Percentiles rank a stretch among this genome's conserved stretches.
Conservation (phyloP, 768 basidiomycete genomes). For the Obba rivulosa region DNA sequence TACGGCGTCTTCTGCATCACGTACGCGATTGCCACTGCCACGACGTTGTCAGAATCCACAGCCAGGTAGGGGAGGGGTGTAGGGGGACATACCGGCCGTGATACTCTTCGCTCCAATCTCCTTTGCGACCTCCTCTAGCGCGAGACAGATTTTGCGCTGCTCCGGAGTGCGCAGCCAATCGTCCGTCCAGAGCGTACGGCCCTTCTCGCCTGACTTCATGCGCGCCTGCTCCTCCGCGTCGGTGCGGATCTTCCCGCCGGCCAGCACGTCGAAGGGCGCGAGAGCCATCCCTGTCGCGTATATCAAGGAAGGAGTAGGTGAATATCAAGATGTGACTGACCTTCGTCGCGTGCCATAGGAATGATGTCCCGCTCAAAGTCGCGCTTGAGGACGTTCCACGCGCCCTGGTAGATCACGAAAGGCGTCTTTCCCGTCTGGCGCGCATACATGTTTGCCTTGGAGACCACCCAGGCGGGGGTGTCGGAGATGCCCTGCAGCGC, state of each 20-base stretch:
- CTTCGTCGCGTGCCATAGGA: constrained; percentile 29
- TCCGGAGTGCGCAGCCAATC: constrained; percentile 43
- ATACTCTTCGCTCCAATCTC: constrained; percentile 36
- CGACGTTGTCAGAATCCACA: not conserved
- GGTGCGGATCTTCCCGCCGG: constrained; percentile 14
- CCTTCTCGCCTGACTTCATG: constrained; percentile 20
- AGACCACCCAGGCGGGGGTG: constrained; percentile 33
- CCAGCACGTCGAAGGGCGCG: constrained; percentile 19
- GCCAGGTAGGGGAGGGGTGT: not conserved
- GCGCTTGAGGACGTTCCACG: constrained; percentile 32
- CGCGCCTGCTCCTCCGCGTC: constrained; percentile 20
- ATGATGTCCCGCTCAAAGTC: constrained; percentile 36
- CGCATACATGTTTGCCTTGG: constrained; percentile 35
- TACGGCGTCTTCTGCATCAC: constrained; percentile 48
- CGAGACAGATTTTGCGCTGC: constrained; percentile 37
- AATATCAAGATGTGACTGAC: constrained; percentile 4
- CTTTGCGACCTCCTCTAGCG: constrained; percentile 44
- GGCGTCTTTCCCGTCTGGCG: constrained; percentile 32
- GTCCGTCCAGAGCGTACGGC: constrained; percentile 22
- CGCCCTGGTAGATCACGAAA: constrained; percentile 30
- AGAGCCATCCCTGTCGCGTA: constrained; percentile 15
- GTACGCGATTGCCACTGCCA: constrained; percentile 47
- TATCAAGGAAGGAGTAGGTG: not conserved
- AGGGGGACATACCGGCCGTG: constrained; percentile 3
- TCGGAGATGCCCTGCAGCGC: constrained; percentile 22